phyloP scores from a whole-genome alignment of 164 flowering plant genomes.

The Litsea cubeba region DNA sequence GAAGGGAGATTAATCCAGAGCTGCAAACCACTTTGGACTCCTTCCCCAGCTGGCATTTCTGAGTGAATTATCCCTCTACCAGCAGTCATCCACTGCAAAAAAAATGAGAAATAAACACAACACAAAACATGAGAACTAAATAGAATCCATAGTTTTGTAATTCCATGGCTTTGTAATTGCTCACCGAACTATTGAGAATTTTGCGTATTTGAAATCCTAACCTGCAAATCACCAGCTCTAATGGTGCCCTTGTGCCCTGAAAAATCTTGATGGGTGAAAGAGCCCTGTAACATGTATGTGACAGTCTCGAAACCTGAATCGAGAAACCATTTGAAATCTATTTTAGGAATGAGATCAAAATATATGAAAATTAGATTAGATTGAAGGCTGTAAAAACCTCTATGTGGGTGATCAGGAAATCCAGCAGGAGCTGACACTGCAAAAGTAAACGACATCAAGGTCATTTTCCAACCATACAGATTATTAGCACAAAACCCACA shows the following conservation, averaged over 20 bases:
- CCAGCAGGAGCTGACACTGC: constrained; percentile 93
- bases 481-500: background rate
- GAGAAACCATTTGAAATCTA: background rate
- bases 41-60: constrained; percentile 87
- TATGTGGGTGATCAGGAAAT: constrained; percentile 91
- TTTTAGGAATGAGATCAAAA: background rate
- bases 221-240: constrained; percentile 79
- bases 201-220: constrained; percentile 8
- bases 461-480: background rate
- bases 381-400: constrained; percentile 40
- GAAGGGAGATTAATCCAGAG: constrained; percentile 89
- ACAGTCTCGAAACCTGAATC: constrained; percentile 79
- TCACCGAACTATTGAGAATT: background rate
- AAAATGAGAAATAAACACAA: background rate
- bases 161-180: background rate
- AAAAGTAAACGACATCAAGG: constrained; percentile 4
- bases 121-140: background rate
- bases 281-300: constrained; percentile 84
- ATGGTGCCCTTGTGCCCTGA: constrained; percentile 82
- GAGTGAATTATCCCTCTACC: constrained; percentile 90
- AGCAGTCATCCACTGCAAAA: constrained; percentile 92
- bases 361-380: background rate
- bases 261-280: constrained; percentile 83
- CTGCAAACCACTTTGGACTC: constrained; percentile 59
- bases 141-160: background rate